These are phyloP conservation scores for Haberlea rhodopensis DNA, from an alignment of 257 asterid genomes.

Conservation along the genomic window DNA sequence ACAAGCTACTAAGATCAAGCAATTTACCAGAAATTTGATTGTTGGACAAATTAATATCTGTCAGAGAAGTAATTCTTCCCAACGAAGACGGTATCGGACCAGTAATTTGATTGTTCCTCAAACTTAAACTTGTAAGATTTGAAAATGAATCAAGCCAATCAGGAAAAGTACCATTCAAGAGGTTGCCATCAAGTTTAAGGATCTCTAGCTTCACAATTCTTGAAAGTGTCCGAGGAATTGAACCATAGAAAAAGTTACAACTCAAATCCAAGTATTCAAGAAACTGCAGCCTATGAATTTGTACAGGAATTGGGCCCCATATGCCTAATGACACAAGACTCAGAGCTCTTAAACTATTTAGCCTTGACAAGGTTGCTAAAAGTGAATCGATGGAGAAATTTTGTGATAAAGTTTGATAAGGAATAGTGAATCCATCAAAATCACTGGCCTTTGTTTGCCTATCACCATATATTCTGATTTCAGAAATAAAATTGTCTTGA, in stretches of 20 bases:
- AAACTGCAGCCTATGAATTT: constrained; percentile 49
- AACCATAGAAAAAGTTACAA: constrained; percentile 54
- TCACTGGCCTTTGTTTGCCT: constrained; percentile 27
- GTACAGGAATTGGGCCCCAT: constrained; percentile 62
- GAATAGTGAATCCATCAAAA: constrained; percentile 44
- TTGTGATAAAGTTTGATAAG: constrained; percentile 38
- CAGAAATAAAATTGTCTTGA: constrained; percentile 39
- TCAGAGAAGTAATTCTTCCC: constrained; percentile 29
- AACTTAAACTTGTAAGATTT: constrained; percentile 52
- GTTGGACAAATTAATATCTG: constrained; percentile 43
- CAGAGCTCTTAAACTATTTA: constrained; percentile 45
- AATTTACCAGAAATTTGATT: constrained; percentile 46
- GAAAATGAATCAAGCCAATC: constrained; percentile 41
- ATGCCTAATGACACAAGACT: constrained; percentile 58
- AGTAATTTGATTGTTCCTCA: constrained; percentile 40
- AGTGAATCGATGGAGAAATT: constrained; percentile 69
- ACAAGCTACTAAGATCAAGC: constrained; percentile 43
- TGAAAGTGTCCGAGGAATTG: constrained; percentile 46
- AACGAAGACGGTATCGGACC: constrained; percentile 49
- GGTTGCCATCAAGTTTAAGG: constrained; percentile 57
- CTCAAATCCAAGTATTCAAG: constrained; percentile 59
- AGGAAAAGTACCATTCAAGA: constrained; percentile 55
- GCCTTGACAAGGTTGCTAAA: constrained; percentile 56
- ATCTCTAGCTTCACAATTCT: constrained; percentile 42
- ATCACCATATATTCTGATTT: constrained; percentile 48